Evolutionary conservation across 164 flowering plant species (phyloP), one percentile per base, ranked within the genome.

Genomic region (Liriodendron chinense): DNA sequence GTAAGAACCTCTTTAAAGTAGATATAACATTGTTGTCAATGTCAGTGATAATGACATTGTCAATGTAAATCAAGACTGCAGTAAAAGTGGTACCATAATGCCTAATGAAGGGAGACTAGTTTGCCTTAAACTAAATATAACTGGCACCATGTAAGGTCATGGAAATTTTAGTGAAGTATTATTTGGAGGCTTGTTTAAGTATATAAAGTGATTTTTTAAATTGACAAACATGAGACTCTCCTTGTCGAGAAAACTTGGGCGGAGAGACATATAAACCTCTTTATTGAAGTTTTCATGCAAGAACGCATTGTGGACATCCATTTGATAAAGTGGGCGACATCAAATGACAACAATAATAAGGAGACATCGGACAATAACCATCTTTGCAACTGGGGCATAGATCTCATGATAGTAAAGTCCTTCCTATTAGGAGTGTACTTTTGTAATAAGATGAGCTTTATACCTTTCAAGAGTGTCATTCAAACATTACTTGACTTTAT

Each of bases 231-330:
- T 2, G 34, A 28, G 34, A 7, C 25, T 48, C 10, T 2, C 25
- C 72, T 21, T 70, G 22, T 16, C 47, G 7, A 48, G 59, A 25
- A 47, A 47, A 70, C 3, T 59, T 59, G 0, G 1, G 59, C 13
- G 72, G 72, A 2, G n/a, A 70, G 5, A 0, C 61, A 70, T 48
- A 70, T 70, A 47, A 47, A 70, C 59, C 0, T 70, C 12, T 70
- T 70, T 59, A 5, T 48, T 0, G 3, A 47, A 23, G 7, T 70
- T 59, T 0, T 23, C 24, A 48, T 70, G 72, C 5, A 70, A 34
- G 23, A 70, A 70, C 0, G 72, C 72, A 70, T 70, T 47, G 18
- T 48, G 13, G 0, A 18, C 59, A 23, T 70, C 72, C 22, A 70
- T 3, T n/a, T 70, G 72, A 12, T 4, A 20, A n/a, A 47, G 9